These are phyloP conservation scores for Linnemannia elongata DNA, from an alignment of 192 early-diverging fungal genomes.

Conservation along the genomic window DNA sequence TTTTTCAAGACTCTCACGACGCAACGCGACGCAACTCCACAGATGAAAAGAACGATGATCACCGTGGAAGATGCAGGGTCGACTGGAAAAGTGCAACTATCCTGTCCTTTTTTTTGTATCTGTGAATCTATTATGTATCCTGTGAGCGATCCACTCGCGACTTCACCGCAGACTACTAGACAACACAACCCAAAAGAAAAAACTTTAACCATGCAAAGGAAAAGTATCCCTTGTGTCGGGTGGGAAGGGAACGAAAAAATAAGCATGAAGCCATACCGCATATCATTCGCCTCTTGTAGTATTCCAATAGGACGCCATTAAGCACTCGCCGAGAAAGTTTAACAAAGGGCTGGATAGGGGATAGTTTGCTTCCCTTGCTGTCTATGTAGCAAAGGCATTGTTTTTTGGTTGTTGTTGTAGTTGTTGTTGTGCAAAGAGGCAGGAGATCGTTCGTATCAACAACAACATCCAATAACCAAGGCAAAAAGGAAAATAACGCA, in stretches of 20 bases:
- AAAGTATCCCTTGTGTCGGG: too few relatives aligned
- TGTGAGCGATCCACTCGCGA: neutral
- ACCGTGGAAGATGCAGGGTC: slow-evolving; percentile 3
- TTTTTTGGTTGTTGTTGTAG: too few relatives aligned
- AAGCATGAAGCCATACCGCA: neutral
- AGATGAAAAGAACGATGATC: neutral
- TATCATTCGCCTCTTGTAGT: neutral
- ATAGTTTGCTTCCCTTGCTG: neutral
- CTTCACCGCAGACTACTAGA: neutral
- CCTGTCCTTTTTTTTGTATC: neutral
- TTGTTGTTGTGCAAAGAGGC: neutral
- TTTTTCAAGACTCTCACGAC: neutral
- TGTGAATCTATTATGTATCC: neutral
- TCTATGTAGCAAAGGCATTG: too few relatives aligned
- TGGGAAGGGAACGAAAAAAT: neutral
- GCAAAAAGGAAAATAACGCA: neutral
- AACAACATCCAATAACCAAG: neutral
- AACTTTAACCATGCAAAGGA: neutral
- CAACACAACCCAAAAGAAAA: neutral
- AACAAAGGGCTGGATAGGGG: neutral
- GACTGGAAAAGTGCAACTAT: neutral
- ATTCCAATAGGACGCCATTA: neutral
- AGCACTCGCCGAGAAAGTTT: neutral
- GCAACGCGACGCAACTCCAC: slow-evolving; percentile 3
- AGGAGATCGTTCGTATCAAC: neutral